A percentile compares a stretch with the other conserved stretches of the same genome.
Conservation (phyloP, 129 eudicot species). For the Centrapalus pauciflorus region DNA sequence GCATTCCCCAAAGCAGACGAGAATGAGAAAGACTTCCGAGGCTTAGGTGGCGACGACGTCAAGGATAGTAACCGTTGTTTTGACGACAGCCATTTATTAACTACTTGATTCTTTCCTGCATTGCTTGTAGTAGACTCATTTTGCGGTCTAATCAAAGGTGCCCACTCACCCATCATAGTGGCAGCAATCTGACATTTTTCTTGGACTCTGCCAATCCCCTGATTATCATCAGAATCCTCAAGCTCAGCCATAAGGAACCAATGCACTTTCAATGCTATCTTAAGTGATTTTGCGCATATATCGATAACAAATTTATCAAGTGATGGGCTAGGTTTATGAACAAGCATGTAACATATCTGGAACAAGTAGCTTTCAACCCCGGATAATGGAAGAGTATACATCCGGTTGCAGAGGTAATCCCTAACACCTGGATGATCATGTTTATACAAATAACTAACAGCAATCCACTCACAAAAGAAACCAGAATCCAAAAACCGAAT, state of each 20-base stretch:
- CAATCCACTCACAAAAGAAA: conserved; percentile 99
- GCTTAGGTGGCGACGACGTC: conserved; percentile 80
- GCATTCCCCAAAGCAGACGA: conserved; percentile 44
- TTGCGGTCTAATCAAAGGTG: conserved; percentile 65
- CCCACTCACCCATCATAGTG: conserved; percentile 95
- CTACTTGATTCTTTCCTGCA: conserved; percentile 70
- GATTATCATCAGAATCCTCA: conserved; percentile 94
- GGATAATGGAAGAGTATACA: conserved; percentile 88
- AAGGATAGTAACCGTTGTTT: conserved; percentile 73
- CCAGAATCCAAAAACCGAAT: conserved; percentile 91
- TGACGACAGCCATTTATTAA: conserved; percentile 66
- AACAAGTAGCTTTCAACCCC: conserved; percentile 98
- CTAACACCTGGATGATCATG: conserved; percentile 96
- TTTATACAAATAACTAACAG: conserved; percentile 93
- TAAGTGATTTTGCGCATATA: conserved; percentile 75
- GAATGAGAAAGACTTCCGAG: conserved; percentile 51
- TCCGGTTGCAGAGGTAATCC: conserved; percentile 92
- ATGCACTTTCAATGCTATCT: conserved; percentile 86
- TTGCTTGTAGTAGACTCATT: conserved; percentile 42
- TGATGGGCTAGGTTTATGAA: conserved; percentile 94
- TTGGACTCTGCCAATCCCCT: conserved; percentile 92
- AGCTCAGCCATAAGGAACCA: conserved; percentile 98
- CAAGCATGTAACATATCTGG: conserved; percentile 94
- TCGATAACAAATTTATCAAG: conserved; percentile 92
- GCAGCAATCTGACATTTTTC: conserved; percentile 98